Evolutionary conservation across 2,329 filamentous ascomycete species (phyloP).

Genomic region (Claviceps purpurea): DNA sequence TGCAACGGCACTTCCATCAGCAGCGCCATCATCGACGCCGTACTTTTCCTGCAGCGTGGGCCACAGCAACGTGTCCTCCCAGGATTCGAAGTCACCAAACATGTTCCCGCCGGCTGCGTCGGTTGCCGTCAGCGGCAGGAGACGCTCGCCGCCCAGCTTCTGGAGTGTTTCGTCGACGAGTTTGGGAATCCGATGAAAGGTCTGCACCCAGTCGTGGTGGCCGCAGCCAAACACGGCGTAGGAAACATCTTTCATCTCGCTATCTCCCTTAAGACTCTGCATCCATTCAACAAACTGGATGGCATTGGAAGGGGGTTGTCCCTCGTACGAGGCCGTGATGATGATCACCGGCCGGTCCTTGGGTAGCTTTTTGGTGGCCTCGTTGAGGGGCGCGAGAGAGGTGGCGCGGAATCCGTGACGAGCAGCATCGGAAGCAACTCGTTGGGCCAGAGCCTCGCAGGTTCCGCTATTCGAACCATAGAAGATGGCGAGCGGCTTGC

Average conservation of each 20-base stretch:
- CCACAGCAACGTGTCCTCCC: slow-evolving; percentile 46
- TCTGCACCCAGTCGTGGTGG: slow-evolving; percentile 40
- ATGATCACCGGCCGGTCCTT: slow-evolving; percentile 49
- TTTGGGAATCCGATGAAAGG: slow-evolving; percentile 55
- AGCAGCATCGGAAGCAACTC: slow-evolving; percentile 44
- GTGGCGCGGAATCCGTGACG: slow-evolving; percentile 44
- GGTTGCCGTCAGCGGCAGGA: slow-evolving; percentile 36
- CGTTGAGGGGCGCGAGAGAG: slow-evolving; percentile 44
- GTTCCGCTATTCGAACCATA: slow-evolving; percentile 67
- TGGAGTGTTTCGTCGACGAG: slow-evolving; percentile 42
- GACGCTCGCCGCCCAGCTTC: slow-evolving; percentile 18
- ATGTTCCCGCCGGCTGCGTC: slow-evolving; percentile 52
- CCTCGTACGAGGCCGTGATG: slow-evolving; percentile 61
- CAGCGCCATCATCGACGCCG: slow-evolving; percentile 16
- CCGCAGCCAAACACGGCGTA: slow-evolving; percentile 64
- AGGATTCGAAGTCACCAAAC: slow-evolving; percentile 53
- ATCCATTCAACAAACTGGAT: slow-evolving; percentile 56
- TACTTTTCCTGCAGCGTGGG: slow-evolving; percentile 34
- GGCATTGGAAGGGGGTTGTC: slow-evolving; percentile 61
- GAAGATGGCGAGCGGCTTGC: slow-evolving; percentile 45
- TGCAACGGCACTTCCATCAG: slow-evolving; percentile 2
- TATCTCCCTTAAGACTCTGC: slow-evolving; percentile 30
- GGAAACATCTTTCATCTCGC: slow-evolving; percentile 39
- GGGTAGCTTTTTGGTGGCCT: slow-evolving; percentile 45
- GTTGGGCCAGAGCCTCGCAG: slow-evolving; percentile 55